Conservation (phyloP, 352 stramenopile species). For the Phytophthora ramorum region DNA sequence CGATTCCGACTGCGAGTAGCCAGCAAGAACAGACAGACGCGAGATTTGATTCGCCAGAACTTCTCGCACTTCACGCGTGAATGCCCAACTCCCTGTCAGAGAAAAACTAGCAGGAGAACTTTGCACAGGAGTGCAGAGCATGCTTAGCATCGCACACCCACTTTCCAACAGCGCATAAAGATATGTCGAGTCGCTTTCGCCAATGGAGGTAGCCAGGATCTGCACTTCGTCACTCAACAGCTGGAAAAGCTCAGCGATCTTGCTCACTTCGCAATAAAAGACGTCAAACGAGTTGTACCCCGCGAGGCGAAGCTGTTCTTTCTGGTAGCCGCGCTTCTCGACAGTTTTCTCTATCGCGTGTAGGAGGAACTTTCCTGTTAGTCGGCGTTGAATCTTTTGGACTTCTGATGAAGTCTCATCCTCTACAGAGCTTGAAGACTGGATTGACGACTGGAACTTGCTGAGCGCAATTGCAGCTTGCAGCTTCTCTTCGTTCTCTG, state of each 20-base stretch:
- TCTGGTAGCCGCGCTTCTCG: constrained; percentile 74
- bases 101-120: constrained; percentile 41
- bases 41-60: constrained; percentile 70
- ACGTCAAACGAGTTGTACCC: constrained; percentile 90
- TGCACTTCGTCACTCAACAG: constrained; percentile 64
- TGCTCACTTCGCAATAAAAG: constrained; percentile 90
- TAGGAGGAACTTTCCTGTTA: constrained; percentile 72
- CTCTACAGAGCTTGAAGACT: constrained; percentile 26
- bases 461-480: constrained; percentile 76
- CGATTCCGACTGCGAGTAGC: constrained; percentile 45
- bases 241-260: constrained; percentile 73
- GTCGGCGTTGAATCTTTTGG: constrained; percentile 40
- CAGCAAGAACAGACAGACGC: constrained; percentile 54
- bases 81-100: constrained; percentile 64
- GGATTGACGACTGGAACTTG: constrained; percentile 77
- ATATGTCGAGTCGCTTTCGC: constrained; percentile 69
- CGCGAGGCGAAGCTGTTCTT: constrained; percentile 78
- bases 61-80: constrained; percentile 65
- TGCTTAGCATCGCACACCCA: constrained; percentile 73
- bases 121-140: constrained; percentile 54
- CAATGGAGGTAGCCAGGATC: constrained; percentile 55
- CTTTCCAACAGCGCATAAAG: constrained; percentile 69
- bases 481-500: constrained; percentile 81
- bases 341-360: constrained; percentile 81
- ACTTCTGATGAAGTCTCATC: constrained; percentile 36